These are phyloP conservation scores for Neurospora intermedia DNA, from an alignment of 495 filamentous ascomycete species.

Conservation along the genomic window DNA sequence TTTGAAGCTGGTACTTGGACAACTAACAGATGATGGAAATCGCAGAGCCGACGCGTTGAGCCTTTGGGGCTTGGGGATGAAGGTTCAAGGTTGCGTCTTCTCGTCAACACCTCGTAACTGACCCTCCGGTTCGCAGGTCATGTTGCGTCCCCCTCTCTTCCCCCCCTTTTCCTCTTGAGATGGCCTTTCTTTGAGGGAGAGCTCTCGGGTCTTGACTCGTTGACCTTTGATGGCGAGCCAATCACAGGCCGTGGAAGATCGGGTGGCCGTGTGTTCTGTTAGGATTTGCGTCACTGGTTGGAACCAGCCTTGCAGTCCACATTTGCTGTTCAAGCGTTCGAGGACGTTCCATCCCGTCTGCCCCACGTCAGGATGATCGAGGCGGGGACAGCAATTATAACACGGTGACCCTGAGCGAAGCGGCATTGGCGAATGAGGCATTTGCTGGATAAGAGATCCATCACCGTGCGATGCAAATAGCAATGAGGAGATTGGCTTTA, in stretches of 20 bases:
- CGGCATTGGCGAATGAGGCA: background rate
- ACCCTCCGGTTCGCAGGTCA: background rate
- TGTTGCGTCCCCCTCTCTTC: background rate
- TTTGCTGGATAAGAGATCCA: background rate
- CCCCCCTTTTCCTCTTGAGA: background rate
- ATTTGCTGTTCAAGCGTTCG: background rate
- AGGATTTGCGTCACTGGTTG: conserved; percentile 7
- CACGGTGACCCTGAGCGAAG: background rate
- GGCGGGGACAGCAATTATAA: background rate
- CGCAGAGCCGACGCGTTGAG: background rate
- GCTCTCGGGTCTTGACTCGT: background rate
- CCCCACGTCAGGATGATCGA: conserved; percentile 2
- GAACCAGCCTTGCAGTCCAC: conserved; percentile 4
- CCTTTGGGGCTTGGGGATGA: background rate
- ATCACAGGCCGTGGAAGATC: background rate
- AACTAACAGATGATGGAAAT: background rate
- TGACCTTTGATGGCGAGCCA: background rate
- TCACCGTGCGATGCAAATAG: background rate
- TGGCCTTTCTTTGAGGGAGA: background rate
- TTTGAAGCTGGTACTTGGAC: background rate
- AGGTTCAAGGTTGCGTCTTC: background rate
- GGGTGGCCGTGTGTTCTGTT: background rate
- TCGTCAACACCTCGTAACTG: background rate
- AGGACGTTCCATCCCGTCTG: background rate
- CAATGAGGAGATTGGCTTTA: background rate